A percentile compares a stretch with the other conserved stretches of the same genome.
Evolutionary conservation across 768 basidiomycete genomes (phyloP).

Genomic region (Boletus bicolor): DNA sequence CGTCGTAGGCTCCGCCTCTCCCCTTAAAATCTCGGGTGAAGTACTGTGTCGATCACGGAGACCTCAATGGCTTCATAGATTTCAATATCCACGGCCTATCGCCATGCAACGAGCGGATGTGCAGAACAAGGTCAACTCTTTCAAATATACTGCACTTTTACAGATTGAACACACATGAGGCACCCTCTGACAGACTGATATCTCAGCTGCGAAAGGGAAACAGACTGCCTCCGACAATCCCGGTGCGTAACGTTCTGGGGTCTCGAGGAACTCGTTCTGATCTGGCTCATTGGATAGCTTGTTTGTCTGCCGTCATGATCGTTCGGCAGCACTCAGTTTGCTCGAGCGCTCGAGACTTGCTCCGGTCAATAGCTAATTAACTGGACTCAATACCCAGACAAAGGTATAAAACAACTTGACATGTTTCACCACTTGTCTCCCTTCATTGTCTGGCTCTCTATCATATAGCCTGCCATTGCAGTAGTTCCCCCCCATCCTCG

Average conservation of each 20-base stretch:
- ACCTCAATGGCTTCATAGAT: not conserved
- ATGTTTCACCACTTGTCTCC: slow-evolving; percentile 21
- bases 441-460: slow-evolving; percentile 11
- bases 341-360: not conserved
- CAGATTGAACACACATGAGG: not conserved
- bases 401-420: slow-evolving; percentile 25
- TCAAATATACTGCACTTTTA: not conserved
- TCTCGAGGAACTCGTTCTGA: not conserved
- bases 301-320: slow-evolving; percentile 8
- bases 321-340: not conserved
- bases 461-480: slow-evolving; percentile 13
- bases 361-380: not conserved
- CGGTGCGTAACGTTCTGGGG: not conserved
- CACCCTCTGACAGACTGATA: not conserved
- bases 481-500: not conserved
- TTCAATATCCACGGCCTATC: slow-evolving; percentile 7
- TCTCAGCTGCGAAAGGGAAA: not conserved
- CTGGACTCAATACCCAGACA: slow-evolving; percentile 7
- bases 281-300: not conserved
- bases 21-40: not conserved
- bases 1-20: slow-evolving; percentile 15
- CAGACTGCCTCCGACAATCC: not conserved
- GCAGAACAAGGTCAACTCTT: not conserved
- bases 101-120: not conserved
- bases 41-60: not conserved